Evolutionary conservation across 768 basidiomycete species (phyloP).

Genomic region (Tricholomella constricta): DNA sequence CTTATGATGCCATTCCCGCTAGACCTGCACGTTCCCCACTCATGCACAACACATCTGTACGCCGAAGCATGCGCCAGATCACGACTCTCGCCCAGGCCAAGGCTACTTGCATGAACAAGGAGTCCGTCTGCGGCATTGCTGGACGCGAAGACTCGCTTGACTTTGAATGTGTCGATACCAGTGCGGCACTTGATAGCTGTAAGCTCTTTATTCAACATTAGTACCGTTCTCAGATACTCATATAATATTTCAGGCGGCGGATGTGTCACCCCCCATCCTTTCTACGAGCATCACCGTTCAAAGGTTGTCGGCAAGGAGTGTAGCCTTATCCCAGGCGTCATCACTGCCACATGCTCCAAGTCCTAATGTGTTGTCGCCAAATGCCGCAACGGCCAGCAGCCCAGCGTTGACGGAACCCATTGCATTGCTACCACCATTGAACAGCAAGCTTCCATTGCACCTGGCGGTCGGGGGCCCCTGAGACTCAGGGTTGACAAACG

Average conservation of each 20-base stretch:
- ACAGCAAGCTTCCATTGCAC: background rate
- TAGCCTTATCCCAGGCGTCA: slow-evolving; percentile 7
- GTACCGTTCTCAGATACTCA: background rate
- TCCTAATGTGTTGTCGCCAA: slow-evolving; percentile 12
- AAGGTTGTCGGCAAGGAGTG: slow-evolving; percentile 27
- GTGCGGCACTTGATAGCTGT: slow-evolving; percentile 15
- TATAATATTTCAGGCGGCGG: slow-evolving; percentile 12
- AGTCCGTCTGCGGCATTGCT: slow-evolving; percentile 17
- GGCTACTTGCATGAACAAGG: slow-evolving; percentile 11
- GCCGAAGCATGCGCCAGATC: background rate
- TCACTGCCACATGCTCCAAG: slow-evolving; percentile 5
- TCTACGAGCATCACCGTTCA: slow-evolving; percentile 18
- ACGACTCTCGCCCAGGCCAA: slow-evolving; percentile 11
- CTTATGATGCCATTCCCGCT: too few species aligned
- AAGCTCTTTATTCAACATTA: background rate
- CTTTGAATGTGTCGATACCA: slow-evolving; percentile 20
- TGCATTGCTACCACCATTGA: slow-evolving; percentile 11
- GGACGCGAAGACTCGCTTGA: slow-evolving; percentile 14
- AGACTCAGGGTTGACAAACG: too few species aligned
- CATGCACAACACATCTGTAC: slow-evolving; percentile 10
- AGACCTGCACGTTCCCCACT: background rate
- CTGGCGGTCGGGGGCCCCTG: too few species aligned
- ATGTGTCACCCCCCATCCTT: slow-evolving; percentile 16
- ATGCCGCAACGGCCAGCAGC: slow-evolving; percentile 8
- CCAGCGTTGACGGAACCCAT: slow-evolving; percentile 7